phyloP scores from a whole-genome alignment of 2,329 filamentous ascomycete genomes.

The Furcasterigmium sp. region DNA sequence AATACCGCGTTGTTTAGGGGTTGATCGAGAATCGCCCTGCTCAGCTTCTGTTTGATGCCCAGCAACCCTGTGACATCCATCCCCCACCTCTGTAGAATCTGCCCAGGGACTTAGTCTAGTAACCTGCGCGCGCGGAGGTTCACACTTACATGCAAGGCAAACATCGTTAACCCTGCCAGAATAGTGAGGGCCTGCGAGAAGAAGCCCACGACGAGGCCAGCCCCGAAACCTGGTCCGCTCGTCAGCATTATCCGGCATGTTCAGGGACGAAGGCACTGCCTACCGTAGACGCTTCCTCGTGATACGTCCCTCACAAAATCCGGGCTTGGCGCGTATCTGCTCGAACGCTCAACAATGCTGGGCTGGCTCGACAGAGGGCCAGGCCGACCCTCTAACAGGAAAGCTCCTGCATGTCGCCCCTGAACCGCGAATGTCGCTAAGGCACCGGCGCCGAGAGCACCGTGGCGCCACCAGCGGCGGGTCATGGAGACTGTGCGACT shows the following conservation, averaged over 20 bases:
- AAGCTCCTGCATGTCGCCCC: too few species aligned
- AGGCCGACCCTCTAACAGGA: too few species aligned
- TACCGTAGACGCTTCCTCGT: conserved; percentile 9
- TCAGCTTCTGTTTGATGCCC: conserved; percentile 22
- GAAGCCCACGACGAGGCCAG: conserved; percentile 60
- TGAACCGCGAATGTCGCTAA: too few species aligned
- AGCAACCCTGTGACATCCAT: conserved; percentile 24
- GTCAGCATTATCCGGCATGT: not conserved
- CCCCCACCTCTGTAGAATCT: conserved; percentile 27
- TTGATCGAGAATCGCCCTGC: conserved; percentile 11
- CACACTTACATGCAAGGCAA: conserved; percentile 54
- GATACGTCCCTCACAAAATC: conserved; percentile 9
- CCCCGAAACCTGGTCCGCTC: conserved; percentile 49
- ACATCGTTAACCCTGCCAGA: conserved; percentile 58
- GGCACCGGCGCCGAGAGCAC: too few species aligned
- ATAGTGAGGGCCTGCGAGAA: conserved; percentile 68
- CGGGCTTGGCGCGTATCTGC: not conserved
- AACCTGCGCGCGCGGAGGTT: not conserved
- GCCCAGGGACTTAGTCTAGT: not conserved
- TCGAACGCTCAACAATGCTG: too few species aligned
- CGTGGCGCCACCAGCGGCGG: too few species aligned
- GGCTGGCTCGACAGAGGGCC: too few species aligned
- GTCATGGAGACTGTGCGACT: too few species aligned
- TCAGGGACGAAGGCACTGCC: not conserved
- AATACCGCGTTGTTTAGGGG: conserved; percentile 10